These are phyloP conservation scores for Botryotinia narcissicola DNA, from an alignment of 2,329 filamentous ascomycete species.

Conservation along the genomic window DNA sequence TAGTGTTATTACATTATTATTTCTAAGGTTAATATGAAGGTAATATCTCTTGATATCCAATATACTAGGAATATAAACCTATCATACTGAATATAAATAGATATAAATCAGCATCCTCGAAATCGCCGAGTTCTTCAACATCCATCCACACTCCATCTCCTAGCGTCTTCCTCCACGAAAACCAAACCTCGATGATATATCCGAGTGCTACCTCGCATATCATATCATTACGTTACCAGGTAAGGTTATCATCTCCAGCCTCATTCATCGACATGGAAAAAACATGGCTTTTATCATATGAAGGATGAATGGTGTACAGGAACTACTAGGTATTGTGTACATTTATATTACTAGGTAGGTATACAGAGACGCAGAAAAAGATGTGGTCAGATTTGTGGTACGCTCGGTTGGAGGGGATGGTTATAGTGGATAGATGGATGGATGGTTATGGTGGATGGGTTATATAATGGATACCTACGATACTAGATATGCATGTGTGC, in stretches of 20 bases:
- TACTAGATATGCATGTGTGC: neutral
- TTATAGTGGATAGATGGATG: neutral
- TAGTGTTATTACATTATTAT: too few relatives aligned
- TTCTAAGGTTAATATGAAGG: too few relatives aligned
- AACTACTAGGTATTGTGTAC: too few relatives aligned
- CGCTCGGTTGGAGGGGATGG: neutral
- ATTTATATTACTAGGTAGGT: too few relatives aligned
- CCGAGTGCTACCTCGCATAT: neutral
- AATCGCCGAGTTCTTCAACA: too few relatives aligned
- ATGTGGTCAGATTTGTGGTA: constrained; percentile 7
- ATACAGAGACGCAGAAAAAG: neutral
- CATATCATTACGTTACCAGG: too few relatives aligned
- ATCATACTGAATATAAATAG: too few relatives aligned
- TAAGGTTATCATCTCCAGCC: neutral
- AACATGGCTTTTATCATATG: constrained; percentile 3
- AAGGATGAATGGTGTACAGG: too few relatives aligned
- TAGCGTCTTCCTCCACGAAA: neutral
- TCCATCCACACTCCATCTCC: too few relatives aligned
- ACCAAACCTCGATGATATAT: neutral
- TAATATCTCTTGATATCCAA: too few relatives aligned
- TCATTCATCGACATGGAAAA: neutral
- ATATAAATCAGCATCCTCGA: too few relatives aligned
- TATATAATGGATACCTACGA: neutral
- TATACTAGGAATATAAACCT: too few relatives aligned
- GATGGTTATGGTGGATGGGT: neutral